phyloP scores from a whole-genome alignment of 1,284 basidiomycete genomes.

The Termitomyces sp. region DNA sequence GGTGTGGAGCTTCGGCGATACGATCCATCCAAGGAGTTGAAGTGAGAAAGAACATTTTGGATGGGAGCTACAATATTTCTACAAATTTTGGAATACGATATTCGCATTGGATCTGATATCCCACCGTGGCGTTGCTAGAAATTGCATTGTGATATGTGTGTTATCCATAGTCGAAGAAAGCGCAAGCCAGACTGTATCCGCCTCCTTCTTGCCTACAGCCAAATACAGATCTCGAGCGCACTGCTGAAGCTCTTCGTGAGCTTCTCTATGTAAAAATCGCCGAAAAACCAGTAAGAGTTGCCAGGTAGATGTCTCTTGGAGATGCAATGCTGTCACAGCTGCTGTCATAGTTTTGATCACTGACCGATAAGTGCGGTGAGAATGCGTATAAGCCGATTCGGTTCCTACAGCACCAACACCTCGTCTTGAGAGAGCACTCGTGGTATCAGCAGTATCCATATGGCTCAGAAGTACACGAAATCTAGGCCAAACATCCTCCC shows the following conservation, averaged over 20 bases:
- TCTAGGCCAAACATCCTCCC: slow-evolving; percentile 88
- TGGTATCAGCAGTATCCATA: slow-evolving; percentile 56
- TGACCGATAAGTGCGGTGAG: slow-evolving; percentile 71
- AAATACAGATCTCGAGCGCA: slow-evolving; percentile 63
- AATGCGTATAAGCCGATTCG: slow-evolving; percentile 69
- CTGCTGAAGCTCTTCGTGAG: slow-evolving; percentile 69
- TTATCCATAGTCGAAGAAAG: slow-evolving; percentile 53
- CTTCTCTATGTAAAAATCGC: slow-evolving; percentile 63
- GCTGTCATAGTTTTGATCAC: slow-evolving; percentile 69
- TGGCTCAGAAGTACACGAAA: slow-evolving; percentile 57
- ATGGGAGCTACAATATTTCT: background rate
- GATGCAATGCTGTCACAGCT: slow-evolving; percentile 58
- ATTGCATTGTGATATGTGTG: slow-evolving; percentile 38
- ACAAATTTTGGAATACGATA: slow-evolving; percentile 35
- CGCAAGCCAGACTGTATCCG: slow-evolving; percentile 80
- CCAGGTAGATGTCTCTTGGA: slow-evolving; percentile 71
- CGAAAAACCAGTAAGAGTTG: slow-evolving; percentile 70
- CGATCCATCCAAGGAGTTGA: slow-evolving; percentile 28
- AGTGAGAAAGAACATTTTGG: background rate
- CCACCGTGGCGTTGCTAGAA: slow-evolving; percentile 55
- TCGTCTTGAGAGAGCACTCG: slow-evolving; percentile 59
- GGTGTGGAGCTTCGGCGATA: slow-evolving; percentile 75
- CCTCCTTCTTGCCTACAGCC: slow-evolving; percentile 56
- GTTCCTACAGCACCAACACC: slow-evolving; percentile 50
- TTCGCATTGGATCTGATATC: slow-evolving; percentile 52